A percentile compares a stretch with the other conserved stretches of the same genome.
These are phyloP conservation scores for Herpetomonas samuelpessoai DNA, from an alignment of 208 protist species.

Conservation along the genomic window DNA sequence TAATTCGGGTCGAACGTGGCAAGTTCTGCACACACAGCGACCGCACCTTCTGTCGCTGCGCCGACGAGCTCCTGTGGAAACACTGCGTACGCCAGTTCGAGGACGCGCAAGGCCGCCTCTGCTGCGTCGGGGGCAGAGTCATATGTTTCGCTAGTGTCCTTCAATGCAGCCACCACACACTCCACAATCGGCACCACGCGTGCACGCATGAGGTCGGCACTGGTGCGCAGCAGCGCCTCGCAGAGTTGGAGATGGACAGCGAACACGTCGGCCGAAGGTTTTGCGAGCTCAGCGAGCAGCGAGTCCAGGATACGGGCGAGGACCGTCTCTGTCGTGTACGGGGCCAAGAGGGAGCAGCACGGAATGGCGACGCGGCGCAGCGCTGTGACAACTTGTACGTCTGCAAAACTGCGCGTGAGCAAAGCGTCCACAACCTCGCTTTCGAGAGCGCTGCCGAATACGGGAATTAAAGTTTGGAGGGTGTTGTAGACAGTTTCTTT, in stretches of 20 bases:
- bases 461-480: conserved; percentile 21
- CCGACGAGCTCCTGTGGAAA: not conserved
- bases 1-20: conserved; percentile 37
- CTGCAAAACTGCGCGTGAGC: conserved; percentile 10
- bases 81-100: not conserved
- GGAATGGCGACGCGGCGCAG: conserved; percentile 20
- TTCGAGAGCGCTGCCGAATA: conserved; percentile 20
- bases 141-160: conserved; percentile 9
- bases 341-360: conserved; percentile 10
- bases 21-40: conserved; percentile 27
- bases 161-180: conserved; percentile 16
- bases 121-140: conserved; percentile 22
- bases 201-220: conserved; percentile 8
- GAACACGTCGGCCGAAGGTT: conserved; percentile 11
- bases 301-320: conserved; percentile 10
- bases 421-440: not conserved
- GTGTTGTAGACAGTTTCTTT: conserved; percentile 28
- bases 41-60: conserved; percentile 13
- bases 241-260: conserved; percentile 31
- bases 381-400: conserved; percentile 13
- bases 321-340: conserved; percentile 16
- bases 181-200: conserved; percentile 15
- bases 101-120: conserved; percentile 7
- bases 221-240: conserved; percentile 18
- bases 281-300: conserved; percentile 7